Conservation (phyloP, 2,329 filamentous ascomycete species). For the Cordyceps tenuipes region DNA sequence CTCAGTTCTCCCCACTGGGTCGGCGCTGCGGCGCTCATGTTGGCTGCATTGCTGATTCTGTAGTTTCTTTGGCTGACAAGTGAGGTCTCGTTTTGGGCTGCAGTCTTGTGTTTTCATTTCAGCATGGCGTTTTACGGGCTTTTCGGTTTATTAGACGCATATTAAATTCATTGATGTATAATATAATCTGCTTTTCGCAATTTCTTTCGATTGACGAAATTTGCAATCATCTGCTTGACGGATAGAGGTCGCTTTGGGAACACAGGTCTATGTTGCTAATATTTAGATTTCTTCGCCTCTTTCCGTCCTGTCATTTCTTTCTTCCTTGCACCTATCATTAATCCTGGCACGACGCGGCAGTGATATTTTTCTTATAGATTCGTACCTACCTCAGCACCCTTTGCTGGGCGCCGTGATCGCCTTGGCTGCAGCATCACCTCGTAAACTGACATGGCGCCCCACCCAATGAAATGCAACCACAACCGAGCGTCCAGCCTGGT, state of each 20-base stretch:
- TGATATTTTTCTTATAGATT: background rate
- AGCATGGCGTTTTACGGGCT: constrained; percentile 4
- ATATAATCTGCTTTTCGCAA: background rate
- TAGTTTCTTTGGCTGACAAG: background rate
- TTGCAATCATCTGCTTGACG: too few species aligned
- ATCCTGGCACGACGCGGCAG: background rate
- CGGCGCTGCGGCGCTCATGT: constrained; percentile 16
- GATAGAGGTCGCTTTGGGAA: too few species aligned
- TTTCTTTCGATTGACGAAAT: background rate
- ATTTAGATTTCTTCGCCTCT: too few species aligned
- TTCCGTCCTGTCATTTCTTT: too few species aligned
- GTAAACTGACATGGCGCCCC: background rate
- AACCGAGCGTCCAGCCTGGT: constrained; percentile 4
- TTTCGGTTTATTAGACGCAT: background rate
- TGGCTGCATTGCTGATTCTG: constrained; percentile 14
- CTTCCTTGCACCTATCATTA: too few species aligned
- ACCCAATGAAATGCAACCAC: background rate
- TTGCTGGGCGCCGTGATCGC: background rate
- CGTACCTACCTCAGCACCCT: background rate
- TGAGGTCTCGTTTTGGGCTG: background rate
- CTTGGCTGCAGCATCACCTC: background rate
- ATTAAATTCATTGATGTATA: background rate
- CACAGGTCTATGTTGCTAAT: too few species aligned
- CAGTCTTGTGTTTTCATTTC: background rate
- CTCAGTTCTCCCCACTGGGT: constrained; percentile 13